Evolutionary conservation across 768 basidiomycete genomes (phyloP).

Genomic region (Boletus edulis): DNA sequence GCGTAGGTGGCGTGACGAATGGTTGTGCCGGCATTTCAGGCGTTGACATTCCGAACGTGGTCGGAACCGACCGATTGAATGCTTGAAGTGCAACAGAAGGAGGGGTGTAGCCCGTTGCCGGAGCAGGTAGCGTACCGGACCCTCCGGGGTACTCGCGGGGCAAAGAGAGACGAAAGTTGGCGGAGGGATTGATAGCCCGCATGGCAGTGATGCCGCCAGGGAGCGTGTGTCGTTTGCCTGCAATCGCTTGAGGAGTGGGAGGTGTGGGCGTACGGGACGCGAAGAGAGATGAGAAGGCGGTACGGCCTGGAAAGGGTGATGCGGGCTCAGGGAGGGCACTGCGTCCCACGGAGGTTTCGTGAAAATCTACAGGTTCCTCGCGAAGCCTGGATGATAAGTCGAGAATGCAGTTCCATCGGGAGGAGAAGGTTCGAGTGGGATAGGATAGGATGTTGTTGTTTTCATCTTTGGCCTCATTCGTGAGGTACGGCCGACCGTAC

Average conservation of each 20-base stretch:
- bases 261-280: conserved; percentile 26
- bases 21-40: conserved; percentile 15
- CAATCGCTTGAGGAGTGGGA: conserved; percentile 36
- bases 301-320: conserved; percentile 67
- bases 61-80: conserved; percentile 26
- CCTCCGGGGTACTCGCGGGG: conserved; percentile 27
- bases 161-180: conserved; percentile 23
- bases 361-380: conserved; percentile 19
- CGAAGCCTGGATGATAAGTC: conserved; percentile 54
- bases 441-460: conserved; percentile 34
- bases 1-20: conserved; percentile 49
- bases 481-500: conserved; percentile 64
- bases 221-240: conserved; percentile 60
- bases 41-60: conserved; percentile 31
- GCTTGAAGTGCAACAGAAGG: conserved; percentile 36
- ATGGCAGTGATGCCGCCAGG: conserved; percentile 34
- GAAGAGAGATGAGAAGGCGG: conserved; percentile 20
- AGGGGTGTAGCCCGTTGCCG: conserved; percentile 25
- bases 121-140: conserved; percentile 4
- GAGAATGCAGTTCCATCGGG: conserved; percentile 88
- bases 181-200: conserved; percentile 24
- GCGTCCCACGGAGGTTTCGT: conserved; percentile 17
- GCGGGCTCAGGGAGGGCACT: conserved; percentile 70
- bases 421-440: conserved; percentile 75
- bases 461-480: conserved; percentile 20